Conservation (phyloP, 2,329 filamentous ascomycete genomes). For the Fusarium sp. region DNA sequence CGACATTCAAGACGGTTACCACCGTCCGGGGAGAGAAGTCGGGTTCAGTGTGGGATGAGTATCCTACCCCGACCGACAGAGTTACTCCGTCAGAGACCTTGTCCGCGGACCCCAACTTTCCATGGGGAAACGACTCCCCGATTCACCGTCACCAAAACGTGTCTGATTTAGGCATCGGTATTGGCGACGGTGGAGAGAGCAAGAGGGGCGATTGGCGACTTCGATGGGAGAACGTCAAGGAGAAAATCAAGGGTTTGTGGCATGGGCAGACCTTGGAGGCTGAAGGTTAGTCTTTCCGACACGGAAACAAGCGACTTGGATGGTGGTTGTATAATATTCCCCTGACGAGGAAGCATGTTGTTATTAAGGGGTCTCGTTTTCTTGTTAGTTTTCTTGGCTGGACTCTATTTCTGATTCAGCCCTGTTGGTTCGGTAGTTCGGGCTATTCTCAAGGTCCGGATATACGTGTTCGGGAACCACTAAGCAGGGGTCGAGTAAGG, state of each 20-base stretch:
- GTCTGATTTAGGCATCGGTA: constrained; percentile 44
- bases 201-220: constrained; percentile 19
- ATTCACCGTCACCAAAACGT: constrained; percentile 53
- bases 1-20: constrained; percentile 43
- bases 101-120: constrained; percentile 51
- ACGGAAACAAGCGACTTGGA: constrained; percentile 1
- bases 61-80: constrained; percentile 40
- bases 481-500: constrained; percentile 13
- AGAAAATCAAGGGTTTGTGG: constrained; percentile 35
- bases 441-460: constrained; percentile 23
- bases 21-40: constrained; percentile 15
- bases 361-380: constrained; percentile 8
- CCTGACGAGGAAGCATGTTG: constrained; percentile 1
- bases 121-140: constrained; percentile 54
- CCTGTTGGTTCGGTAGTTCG: constrained; percentile 39
- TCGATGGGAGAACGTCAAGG: constrained; percentile 33
- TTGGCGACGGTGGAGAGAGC: constrained; percentile 18
- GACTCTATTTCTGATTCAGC: constrained; percentile 35
- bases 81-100: constrained; percentile 34
- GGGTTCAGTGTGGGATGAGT: constrained; percentile 12
- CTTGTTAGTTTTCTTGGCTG: constrained; percentile 29
- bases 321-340: constrained; percentile 5
- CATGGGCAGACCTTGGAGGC: constrained; percentile 10
- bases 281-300: constrained; percentile 12
- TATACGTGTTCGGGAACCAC: constrained; percentile 1